phyloP scores from a whole-genome alignment of 2,329 filamentous ascomycete species.

The Neofusicoccum sp. region DNA sequence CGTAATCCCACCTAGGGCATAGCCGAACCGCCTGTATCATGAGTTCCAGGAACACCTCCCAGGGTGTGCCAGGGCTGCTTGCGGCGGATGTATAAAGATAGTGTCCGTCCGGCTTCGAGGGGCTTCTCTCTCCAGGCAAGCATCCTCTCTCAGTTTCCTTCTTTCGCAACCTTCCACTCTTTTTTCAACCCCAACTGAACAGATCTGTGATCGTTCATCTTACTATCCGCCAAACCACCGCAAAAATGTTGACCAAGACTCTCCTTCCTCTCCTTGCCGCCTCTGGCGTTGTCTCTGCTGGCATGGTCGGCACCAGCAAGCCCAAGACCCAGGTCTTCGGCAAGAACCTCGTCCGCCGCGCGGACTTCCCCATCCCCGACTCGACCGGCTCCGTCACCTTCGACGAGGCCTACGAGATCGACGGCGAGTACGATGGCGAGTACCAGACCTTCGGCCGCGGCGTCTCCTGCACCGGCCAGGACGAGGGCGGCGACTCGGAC shows the following conservation, averaged over 20 bases:
- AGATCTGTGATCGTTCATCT: conserved; percentile 19
- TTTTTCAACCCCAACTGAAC: background rate
- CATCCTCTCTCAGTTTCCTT: conserved; percentile 11
- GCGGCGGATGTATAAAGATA: conserved; percentile 1
- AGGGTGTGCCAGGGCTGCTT: background rate
- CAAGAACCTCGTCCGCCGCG: conserved; percentile 17
- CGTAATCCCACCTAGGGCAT: background rate
- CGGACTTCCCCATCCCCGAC: conserved; percentile 19
- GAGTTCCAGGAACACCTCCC: background rate
- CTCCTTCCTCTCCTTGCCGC: conserved; percentile 13
- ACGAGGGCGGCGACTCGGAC: conserved; percentile 46
- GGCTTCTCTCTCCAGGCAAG: background rate
- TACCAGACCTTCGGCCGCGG: conserved; percentile 19
- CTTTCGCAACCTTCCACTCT: conserved; percentile 12
- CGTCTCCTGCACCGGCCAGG: conserved; percentile 33
- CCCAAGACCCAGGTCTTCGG: background rate
- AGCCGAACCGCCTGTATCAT: conserved; percentile 4
- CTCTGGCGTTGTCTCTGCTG: conserved; percentile 11
- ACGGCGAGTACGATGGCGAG: conserved; percentile 15
- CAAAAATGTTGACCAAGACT: conserved; percentile 16
- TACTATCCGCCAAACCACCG: background rate
- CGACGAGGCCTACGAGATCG: conserved; percentile 16
- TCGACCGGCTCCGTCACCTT: conserved; percentile 16
- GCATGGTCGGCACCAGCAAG: background rate
- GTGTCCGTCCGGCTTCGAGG: background rate